Base-by-base conservation (phyloP, 148 eudicot species). In the Rhododendron mucronatum region DNA sequence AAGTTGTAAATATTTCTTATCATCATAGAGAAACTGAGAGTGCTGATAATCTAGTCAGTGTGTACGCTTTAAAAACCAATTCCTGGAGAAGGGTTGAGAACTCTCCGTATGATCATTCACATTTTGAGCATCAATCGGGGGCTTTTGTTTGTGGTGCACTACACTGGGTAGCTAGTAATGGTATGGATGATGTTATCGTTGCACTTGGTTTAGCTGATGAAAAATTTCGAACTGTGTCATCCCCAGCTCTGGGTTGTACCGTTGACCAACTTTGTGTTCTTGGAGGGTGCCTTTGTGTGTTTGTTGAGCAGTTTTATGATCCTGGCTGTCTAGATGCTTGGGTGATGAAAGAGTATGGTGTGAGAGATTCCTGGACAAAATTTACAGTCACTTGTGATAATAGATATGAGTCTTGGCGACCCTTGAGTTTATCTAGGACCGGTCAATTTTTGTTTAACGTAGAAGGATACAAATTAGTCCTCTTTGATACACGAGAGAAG, bases 341-440 rank as follows among this genome's bases (percentile, higher is more conserved):
- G 61, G 26, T 83, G 39, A 83, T 83, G 85, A 48, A 69, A 71
- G 16, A 48, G n/a, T 83, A 83, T 47, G 78, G 85, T 44, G 78
- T 69, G 20, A 44, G 26, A 5, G 61, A 83, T 67, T 83, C 79
- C 4, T 83, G 85, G 85, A 48, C 55, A 0, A 47, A 67, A 61
- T 45, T 30, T 26, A 47, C 57, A 15, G 7, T 67, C 28, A 44
- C 26, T 67, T 26, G 12, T 28, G 0, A 30, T 69, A 7, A 50
- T 12, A 9, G 15, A 11, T 50, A 1, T 61, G 26, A 44, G 8
- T 74, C n/a, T 7, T 44, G 18, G 11, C n/a, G 45, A 8, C 35
- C 37, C n/a, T 28, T 83, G 51, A 21, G 30, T 45, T 26, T 67
- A 67, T 67, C 74, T 13, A 45, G 61, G 59, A 67, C 21, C 20